Conservation (phyloP, 495 filamentous ascomycete species). For the Neurospora africana region DNA sequence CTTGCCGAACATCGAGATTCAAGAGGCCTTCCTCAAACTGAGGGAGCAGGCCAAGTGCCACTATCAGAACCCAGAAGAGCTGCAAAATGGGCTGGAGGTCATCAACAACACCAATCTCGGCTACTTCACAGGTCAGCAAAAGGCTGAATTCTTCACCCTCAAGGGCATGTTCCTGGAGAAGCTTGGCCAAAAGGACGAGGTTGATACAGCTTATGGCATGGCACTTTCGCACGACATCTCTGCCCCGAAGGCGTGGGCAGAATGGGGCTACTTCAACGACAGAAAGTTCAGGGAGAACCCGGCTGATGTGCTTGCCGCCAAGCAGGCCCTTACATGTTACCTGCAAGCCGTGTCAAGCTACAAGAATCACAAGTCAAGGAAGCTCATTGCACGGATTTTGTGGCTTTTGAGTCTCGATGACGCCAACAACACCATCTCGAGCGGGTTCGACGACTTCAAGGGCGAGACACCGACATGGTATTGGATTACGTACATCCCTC, state of each 20-base stretch:
- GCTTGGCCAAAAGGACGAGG: conserved; percentile 75
- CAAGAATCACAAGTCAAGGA: conserved; percentile 94
- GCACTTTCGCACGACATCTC: conserved; percentile 92
- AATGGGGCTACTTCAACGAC: conserved; percentile 98
- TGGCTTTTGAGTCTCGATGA: conserved; percentile 96
- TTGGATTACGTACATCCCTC: conserved; percentile 98
- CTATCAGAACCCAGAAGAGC: conserved; percentile 87
- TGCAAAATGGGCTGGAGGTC: conserved; percentile 87
- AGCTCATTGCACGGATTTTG: conserved; percentile 85
- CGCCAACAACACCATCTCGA: conserved; percentile 63
- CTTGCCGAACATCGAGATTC: conserved; percentile 97
- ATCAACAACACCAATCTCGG: conserved; percentile 99
- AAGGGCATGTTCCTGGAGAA: conserved; percentile 99
- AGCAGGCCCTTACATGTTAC: conserved; percentile 90
- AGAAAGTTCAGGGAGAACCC: conserved; percentile 85
- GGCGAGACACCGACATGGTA: conserved; percentile 96
- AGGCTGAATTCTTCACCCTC: conserved; percentile 96
- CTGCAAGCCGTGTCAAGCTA: conserved; percentile 90
- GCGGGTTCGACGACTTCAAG: conserved; percentile 86
- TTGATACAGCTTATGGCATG: conserved; percentile 86
- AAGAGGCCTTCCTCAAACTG: conserved; percentile 96
- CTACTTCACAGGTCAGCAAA: conserved; percentile 92
- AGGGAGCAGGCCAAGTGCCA: conserved; percentile 96
- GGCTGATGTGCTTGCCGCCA: conserved; percentile 64
- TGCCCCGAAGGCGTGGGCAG: conserved; percentile 95